phyloP scores from a whole-genome alignment of 805 yeast species.

The Candida chauliodis region DNA sequence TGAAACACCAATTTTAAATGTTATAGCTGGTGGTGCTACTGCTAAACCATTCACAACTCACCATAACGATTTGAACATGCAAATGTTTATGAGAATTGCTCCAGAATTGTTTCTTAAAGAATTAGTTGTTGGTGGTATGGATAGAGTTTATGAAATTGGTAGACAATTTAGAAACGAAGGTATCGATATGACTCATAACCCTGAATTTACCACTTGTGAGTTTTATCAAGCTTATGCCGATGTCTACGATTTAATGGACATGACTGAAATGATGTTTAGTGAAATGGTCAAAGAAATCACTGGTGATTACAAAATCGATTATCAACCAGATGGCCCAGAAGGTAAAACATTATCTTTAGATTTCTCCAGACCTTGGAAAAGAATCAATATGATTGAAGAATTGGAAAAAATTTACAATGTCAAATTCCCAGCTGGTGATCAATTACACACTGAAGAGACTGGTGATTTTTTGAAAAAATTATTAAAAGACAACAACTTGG shows the following conservation, averaged over 20 bases:
- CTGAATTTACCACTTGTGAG: constrained; percentile 98
- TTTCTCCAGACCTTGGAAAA: constrained; percentile 97
- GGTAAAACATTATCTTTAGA: constrained; percentile 76
- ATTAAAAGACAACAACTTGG: constrained; percentile 75
- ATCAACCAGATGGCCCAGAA: constrained; percentile 87
- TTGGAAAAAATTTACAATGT: constrained; percentile 82
- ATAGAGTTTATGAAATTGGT: constrained; percentile 97
- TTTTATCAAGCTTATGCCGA: constrained; percentile 98
- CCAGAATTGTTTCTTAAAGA: constrained; percentile 96
- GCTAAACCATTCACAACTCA: constrained; percentile 97
- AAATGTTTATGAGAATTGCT: constrained; percentile 96
- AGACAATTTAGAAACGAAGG: constrained; percentile 99
- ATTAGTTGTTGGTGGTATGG: constrained; percentile 97
- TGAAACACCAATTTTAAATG: constrained; percentile 98
- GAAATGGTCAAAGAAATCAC: constrained; percentile 97
- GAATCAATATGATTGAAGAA: constrained; percentile 95
- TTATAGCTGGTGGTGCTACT: constrained; percentile 99
- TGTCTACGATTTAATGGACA: constrained; percentile 91
- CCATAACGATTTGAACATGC: constrained; percentile 94
- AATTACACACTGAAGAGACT: constrained; percentile 91
- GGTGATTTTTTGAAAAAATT: constrained; percentile 82
- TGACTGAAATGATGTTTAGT: constrained; percentile 88
- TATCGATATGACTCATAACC: constrained; percentile 97
- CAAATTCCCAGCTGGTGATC: constrained; percentile 93
- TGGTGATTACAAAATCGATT: constrained; percentile 79